Percentiles rank a stretch among this genome's conserved stretches.
Evolutionary conservation across 306 rosid species (phyloP).

Genomic region (Dalbergia cochinchinensis): DNA sequence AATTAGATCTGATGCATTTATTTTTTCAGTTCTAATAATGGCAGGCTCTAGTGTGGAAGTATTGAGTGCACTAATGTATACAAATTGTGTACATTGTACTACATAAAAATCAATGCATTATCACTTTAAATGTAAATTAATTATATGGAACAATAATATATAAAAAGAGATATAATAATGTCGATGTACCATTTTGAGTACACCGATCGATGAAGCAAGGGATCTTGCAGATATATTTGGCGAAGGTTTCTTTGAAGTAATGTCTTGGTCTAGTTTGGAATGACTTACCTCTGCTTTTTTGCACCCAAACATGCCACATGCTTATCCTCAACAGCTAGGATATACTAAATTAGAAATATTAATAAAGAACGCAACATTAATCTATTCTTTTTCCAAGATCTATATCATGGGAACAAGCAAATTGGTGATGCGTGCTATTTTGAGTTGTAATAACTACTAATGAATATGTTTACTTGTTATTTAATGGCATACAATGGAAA

Average conservation of each 20-base stretch:
- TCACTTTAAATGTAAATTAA: not conserved
- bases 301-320: not conserved
- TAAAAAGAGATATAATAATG: no score
- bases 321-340: conserved; percentile 23
- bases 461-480: not conserved
- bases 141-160: not conserved
- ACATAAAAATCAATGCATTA: no score
- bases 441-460: not conserved
- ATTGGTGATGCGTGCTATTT: not conserved
- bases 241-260: not conserved
- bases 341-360: not conserved
- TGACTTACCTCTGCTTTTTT: not conserved
- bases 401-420: not conserved
- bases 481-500: not conserved
- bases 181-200: not conserved
- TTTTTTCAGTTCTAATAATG: not conserved
- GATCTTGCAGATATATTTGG: conserved; percentile 14
- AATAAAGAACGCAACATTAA: conserved; percentile 15
- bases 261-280: not conserved
- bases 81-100: no score
- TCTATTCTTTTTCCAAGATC: not conserved
- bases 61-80: no score
- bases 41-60: not conserved
- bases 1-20: no score
- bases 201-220: conserved; percentile 8